These are phyloP conservation scores for Cyclotella kingstonii DNA, from an alignment of 108 stramenopile genomes.

Conservation along the genomic window DNA sequence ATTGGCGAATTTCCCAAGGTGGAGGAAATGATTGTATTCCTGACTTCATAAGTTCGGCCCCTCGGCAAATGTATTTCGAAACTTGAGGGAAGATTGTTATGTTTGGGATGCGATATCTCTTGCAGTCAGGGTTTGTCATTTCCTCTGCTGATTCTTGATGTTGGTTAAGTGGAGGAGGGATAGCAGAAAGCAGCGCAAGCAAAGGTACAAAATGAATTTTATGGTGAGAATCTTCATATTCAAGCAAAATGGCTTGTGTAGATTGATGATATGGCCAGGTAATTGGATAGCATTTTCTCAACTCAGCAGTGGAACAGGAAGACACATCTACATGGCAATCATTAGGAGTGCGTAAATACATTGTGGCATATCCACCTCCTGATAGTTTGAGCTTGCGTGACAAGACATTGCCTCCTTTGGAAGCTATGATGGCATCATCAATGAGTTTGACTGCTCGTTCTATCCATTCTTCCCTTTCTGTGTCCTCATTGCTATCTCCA, in stretches of 20 bases:
- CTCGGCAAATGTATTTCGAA: conserved; percentile 79
- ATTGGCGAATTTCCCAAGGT: conserved; percentile 31
- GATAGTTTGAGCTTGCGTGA: conserved; percentile 32
- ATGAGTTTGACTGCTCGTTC: conserved; percentile 36
- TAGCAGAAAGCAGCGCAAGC: conserved; percentile 36
- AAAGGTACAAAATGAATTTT: conserved; percentile 34
- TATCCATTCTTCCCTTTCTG: conserved; percentile 34
- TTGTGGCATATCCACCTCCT: conserved; percentile 23
- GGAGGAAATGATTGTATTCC: conserved; percentile 62
- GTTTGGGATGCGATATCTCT: conserved; percentile 30
- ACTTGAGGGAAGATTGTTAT: conserved; percentile 41
- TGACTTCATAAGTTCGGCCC: conserved; percentile 80
- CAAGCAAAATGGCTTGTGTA: conserved; percentile 38
- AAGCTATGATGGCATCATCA: conserved; percentile 23
- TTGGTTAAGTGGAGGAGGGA: conserved; percentile 21
- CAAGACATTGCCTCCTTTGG: conserved; percentile 29
- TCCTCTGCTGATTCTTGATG: conserved; percentile 9
- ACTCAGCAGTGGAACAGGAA: neutral
- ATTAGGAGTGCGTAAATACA: conserved; percentile 38
- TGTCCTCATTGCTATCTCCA: neutral
- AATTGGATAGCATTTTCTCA: conserved; percentile 17
- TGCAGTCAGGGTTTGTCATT: conserved; percentile 18
- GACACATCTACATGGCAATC: neutral
- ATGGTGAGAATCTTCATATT: conserved; percentile 24
- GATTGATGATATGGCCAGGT: conserved; percentile 40